Evolutionary conservation across 495 filamentous ascomycete species (phyloP), one percentile per base, ranked within the genome.

Genomic region (Penicillium coprophilum): DNA sequence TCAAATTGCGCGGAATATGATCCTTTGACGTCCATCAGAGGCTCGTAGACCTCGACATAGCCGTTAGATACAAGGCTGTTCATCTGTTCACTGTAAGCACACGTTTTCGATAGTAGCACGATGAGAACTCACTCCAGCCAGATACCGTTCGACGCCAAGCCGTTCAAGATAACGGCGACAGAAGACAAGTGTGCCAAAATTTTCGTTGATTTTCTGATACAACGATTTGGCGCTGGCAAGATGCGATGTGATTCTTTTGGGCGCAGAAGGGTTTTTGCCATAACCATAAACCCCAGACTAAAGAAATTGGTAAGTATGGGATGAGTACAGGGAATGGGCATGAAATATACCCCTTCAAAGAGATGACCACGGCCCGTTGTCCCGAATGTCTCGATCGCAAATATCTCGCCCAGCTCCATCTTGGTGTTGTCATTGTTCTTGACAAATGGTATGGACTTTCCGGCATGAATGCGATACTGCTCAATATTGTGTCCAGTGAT

Each of bases 301-400:
- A 34, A 48, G 15, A 50, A 76, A 60, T 49, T 24, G 21, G n/a
- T 46, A 8, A 11, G 36, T 46, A 28, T 21, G 38, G 31, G 11
- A 19, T 20, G 45, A 23, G 6, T 31, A 7, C 23, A 11, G 50
- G 8, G 31, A 20, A 38, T 47, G 21, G 44, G 24, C 28, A 41
- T 41, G 17, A 59, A 39, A 58, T 69, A 38, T 67, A 82, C 78
- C 54, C 74, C 80, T 50, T 81, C 77, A 10, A 50, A 36, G 6
- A 71, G 50, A 46, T 61, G 65, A 13, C 82, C 84, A 46, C 77
- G 77, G 2, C 84, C 84, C 0, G 84, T 87, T 21, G 72, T 77
- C 1, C 84, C 84, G 60, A 87, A 87, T 3, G 84, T 87, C 61
- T 87, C 84, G 57, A 86, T 82, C 28, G 84, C 84, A 66, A 85